A percentile compares a stretch with the other conserved stretches of the same genome.
phyloP scores from a whole-genome alignment of 2,329 filamentous ascomycete genomes.

The Neofusicoccum laricinum region DNA sequence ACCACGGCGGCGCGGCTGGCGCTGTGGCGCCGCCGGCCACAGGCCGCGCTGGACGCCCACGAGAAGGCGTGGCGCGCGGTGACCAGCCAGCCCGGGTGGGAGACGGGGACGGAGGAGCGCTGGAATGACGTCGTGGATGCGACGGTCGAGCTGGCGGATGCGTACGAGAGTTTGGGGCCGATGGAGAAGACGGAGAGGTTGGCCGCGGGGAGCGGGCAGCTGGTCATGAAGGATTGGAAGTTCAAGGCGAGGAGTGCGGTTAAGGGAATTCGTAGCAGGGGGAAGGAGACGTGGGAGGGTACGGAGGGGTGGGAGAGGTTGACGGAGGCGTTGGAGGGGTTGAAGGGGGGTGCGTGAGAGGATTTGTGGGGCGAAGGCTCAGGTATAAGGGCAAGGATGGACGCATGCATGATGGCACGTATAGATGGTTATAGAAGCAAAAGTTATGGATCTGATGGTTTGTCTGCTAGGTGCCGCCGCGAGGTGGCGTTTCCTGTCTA shows the following conservation, averaged over 20 bases:
- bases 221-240: conserved; percentile 78
- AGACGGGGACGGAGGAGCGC: conserved; percentile 54
- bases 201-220: conserved; percentile 48
- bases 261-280: conserved; percentile 77
- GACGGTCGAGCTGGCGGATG: conserved; percentile 77
- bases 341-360: conserved; percentile 30
- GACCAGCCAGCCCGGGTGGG: conserved; percentile 53
- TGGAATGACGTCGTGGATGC: conserved; percentile 74
- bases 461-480: too few relatives aligned
- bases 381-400: neutral
- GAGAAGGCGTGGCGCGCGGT: conserved; percentile 88
- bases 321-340: conserved; percentile 44
- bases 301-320: conserved; percentile 65
- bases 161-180: conserved; percentile 70
- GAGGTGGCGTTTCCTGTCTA: too few relatives aligned
- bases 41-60: conserved; percentile 73
- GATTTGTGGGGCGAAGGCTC: neutral
- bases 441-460: neutral
- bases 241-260: conserved; percentile 85
- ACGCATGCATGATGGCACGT: too few relatives aligned
- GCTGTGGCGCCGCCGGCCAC: conserved; percentile 68
- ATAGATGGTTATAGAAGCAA: neutral
- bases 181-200: conserved; percentile 52
- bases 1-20: conserved; percentile 68
- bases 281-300: conserved; percentile 78